A percentile compares a stretch with the other conserved stretches of the same genome.
These are phyloP conservation scores for Candida orba DNA, from an alignment of 805 yeast genomes.

Conservation along the genomic window DNA sequence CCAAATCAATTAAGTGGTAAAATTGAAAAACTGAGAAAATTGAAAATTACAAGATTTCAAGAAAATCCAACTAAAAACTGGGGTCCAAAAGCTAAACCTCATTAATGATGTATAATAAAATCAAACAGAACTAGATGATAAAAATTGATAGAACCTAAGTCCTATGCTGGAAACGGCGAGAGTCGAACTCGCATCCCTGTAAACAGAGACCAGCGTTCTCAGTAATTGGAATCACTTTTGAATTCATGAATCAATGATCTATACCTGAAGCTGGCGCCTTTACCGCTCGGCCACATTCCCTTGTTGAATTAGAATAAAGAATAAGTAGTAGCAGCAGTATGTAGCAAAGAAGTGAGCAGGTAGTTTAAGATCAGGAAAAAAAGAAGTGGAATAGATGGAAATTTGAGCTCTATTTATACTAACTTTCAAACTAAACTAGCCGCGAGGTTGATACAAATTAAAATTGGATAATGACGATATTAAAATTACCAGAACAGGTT, in stretches of 20 bases:
- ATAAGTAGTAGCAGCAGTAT: not conserved
- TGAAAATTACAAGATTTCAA: conserved; percentile 82
- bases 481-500: not conserved
- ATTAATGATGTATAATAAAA: conserved; percentile 7
- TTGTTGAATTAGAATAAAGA: not conserved
- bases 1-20: conserved; percentile 49
- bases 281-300: conserved; percentile 23
- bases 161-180: conserved; percentile 18
- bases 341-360: not conserved
- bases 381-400: not conserved
- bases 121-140: not conserved
- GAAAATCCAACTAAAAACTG: conserved; percentile 90
- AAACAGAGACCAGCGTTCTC: conserved; percentile 18
- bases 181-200: conserved; percentile 23
- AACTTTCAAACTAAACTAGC: not conserved
- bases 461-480: not conserved
- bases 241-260: not conserved
- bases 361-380: not conserved
- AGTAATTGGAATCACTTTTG: not conserved
- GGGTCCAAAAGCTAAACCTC: conserved; percentile 93
- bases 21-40: conserved; percentile 55
- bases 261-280: conserved; percentile 22
- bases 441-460: not conserved
- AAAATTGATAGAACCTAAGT: not conserved
- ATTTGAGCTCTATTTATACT: not conserved